These are phyloP conservation scores for Byssothecium circinans DNA, from an alignment of 2,329 filamentous ascomycete genomes.

Conservation along the genomic window DNA sequence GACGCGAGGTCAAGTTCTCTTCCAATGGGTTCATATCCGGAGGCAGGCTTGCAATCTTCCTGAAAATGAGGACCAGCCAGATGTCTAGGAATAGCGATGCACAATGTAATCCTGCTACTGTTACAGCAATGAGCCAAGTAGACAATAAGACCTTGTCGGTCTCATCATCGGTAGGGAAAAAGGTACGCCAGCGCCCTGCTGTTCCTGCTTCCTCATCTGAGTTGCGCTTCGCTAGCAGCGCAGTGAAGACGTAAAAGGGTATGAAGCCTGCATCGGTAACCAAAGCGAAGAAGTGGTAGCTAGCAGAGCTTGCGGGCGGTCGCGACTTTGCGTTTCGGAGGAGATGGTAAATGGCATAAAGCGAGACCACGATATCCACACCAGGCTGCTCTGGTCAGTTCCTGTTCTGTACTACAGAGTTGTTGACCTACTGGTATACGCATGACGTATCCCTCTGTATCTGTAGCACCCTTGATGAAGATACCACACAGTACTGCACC, in stretches of 20 bases:
- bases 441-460: slow-evolving; percentile 71
- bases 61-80: slow-evolving; percentile 78
- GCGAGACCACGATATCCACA: slow-evolving; percentile 69
- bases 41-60: slow-evolving; percentile 77
- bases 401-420: neutral
- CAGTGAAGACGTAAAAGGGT: slow-evolving; percentile 64
- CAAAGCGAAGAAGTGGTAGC: slow-evolving; percentile 83
- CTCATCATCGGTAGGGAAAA: slow-evolving; percentile 60
- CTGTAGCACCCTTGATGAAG: slow-evolving; percentile 69
- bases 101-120: slow-evolving; percentile 68
- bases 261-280: slow-evolving; percentile 70
- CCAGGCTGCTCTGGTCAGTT: slow-evolving; percentile 61
- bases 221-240: slow-evolving; percentile 57
- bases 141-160: slow-evolving; percentile 64
- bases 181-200: slow-evolving; percentile 65
- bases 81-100: slow-evolving; percentile 70
- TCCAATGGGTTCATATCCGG: slow-evolving; percentile 96
- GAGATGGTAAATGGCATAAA: slow-evolving; percentile 83
- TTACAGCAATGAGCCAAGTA: slow-evolving; percentile 68
- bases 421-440: slow-evolving; percentile 67
- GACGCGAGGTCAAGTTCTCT: slow-evolving; percentile 74
- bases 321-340: slow-evolving; percentile 68
- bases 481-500: slow-evolving; percentile 77
- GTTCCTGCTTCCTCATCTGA: slow-evolving; percentile 50
- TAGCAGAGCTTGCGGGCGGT: slow-evolving; percentile 77